These are phyloP conservation scores for Aspergillus conjunctus DNA, from an alignment of 495 filamentous ascomycete genomes.

Conservation along the genomic window DNA sequence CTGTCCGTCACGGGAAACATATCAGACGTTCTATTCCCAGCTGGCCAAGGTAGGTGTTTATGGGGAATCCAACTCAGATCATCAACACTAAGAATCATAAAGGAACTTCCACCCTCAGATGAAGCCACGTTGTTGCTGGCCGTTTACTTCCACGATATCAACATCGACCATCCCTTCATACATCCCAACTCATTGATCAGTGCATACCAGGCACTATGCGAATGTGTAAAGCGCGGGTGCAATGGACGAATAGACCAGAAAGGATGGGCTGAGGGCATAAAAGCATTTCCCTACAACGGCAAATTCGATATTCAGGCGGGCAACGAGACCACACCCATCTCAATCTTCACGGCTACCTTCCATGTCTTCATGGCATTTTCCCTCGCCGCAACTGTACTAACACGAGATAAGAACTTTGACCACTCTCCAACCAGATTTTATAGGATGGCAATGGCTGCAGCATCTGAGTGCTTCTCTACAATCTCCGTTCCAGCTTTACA, in stretches of 20 bases:
- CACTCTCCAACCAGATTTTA: slow-evolving; percentile 26
- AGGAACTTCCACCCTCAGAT: slow-evolving; percentile 26
- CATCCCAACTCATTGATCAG: slow-evolving; percentile 26
- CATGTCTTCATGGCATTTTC: slow-evolving; percentile 32
- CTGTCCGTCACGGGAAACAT: slow-evolving; percentile 4
- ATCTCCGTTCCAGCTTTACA: slow-evolving; percentile 27
- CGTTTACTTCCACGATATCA: slow-evolving; percentile 29
- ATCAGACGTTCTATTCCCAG: slow-evolving; percentile 19
- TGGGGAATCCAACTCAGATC: not conserved
- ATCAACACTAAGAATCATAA: not conserved
- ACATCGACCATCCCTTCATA: slow-evolving; percentile 31
- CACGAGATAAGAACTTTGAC: slow-evolving; percentile 31
- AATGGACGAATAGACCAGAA: slow-evolving; percentile 20
- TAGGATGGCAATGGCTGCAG: slow-evolving; percentile 24
- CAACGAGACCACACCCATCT: slow-evolving; percentile 21
- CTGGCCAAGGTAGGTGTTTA: slow-evolving; percentile 15
- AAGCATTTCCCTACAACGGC: slow-evolving; percentile 26
- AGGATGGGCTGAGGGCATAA: slow-evolving; percentile 25
- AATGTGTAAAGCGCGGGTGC: slow-evolving; percentile 20
- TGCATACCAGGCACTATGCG: slow-evolving; percentile 27
- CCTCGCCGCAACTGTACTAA: slow-evolving; percentile 27
- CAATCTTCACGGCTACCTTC: slow-evolving; percentile 23
- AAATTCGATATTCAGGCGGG: slow-evolving; percentile 14
- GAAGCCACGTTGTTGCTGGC: slow-evolving; percentile 22
- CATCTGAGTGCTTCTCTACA: slow-evolving; percentile 26